phyloP scores from a whole-genome alignment of 2,329 filamentous ascomycete species.

The Daldinia eschscholtzii region DNA sequence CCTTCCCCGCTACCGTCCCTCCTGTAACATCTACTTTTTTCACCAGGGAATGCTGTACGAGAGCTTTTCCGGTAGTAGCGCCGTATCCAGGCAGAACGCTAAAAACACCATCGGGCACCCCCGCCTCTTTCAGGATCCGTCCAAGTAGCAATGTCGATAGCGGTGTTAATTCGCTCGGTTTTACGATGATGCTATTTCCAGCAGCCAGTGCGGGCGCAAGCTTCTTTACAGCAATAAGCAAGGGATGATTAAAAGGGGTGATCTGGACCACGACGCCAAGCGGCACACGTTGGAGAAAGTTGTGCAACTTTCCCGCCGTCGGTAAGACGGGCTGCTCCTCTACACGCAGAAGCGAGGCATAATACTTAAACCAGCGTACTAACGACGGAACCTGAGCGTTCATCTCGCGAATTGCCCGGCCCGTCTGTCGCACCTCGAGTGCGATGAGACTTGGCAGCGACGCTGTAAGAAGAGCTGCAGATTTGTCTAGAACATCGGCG shows the following conservation, averaged over 20 bases:
- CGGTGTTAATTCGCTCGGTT: constrained; percentile 73
- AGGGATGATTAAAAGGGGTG: constrained; percentile 70
- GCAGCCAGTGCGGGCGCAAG: constrained; percentile 70
- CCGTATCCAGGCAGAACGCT: constrained; percentile 71
- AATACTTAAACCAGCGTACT: constrained; percentile 79
- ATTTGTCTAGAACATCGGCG: constrained; percentile 72
- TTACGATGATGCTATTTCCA: constrained; percentile 71
- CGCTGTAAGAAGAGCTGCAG: constrained; percentile 65
- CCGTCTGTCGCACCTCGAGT: constrained; percentile 76
- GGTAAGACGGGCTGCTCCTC: constrained; percentile 76
- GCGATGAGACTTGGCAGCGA: constrained; percentile 69
- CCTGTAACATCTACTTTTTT: constrained; percentile 82
- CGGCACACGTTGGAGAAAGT: constrained; percentile 66
- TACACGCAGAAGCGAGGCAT: constrained; percentile 74
- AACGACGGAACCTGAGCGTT: constrained; percentile 75
- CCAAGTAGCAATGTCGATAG: constrained; percentile 71
- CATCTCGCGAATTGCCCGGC: constrained; percentile 77
- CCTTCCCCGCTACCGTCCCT: constrained; percentile 76
- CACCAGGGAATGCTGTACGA: constrained; percentile 65
- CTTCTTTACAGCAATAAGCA: constrained; percentile 71
- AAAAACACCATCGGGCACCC: constrained; percentile 77
- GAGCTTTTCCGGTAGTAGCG: constrained; percentile 63
- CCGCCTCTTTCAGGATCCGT: constrained; percentile 72
- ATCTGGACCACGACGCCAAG: constrained; percentile 70
- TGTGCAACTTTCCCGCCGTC: constrained; percentile 70